These are phyloP conservation scores for Gynostemma pentaphyllum DNA, from an alignment of 306 rosid species.

Conservation along the genomic window DNA sequence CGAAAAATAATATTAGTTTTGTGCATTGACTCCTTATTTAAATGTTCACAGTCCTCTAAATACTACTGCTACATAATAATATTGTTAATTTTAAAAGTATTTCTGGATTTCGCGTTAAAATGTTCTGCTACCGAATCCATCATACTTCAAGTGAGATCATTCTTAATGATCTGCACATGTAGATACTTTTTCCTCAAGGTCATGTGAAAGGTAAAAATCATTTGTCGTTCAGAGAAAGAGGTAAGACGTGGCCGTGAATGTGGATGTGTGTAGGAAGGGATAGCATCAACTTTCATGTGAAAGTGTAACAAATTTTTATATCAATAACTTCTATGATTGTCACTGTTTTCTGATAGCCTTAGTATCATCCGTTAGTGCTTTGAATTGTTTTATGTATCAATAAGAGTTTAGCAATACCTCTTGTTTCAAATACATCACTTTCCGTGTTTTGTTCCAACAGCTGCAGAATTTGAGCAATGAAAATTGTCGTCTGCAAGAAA, in stretches of 20 bases:
- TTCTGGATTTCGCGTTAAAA: neutral
- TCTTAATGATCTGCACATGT: neutral
- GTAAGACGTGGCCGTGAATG: neutral
- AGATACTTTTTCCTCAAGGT: neutral
- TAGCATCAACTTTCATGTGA: neutral
- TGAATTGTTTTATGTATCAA: neutral
- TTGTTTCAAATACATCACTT: neutral
- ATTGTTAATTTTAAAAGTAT: neutral
- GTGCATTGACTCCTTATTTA: neutral
- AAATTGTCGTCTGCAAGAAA: constrained; percentile 48
- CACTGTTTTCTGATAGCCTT: neutral
- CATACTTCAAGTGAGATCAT: neutral
- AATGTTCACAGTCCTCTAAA: neutral
- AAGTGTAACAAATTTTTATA: neutral
- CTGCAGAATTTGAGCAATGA: constrained; percentile 38
- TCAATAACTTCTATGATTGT: neutral
- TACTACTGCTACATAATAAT: neutral
- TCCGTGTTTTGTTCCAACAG: constrained; percentile 22
- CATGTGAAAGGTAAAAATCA: neutral
- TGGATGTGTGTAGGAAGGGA: neutral
- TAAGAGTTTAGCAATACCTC: neutral
- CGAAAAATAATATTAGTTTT: neutral
- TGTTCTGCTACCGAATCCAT: neutral
- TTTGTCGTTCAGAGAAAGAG: constrained; percentile 1
- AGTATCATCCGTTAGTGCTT: neutral